Base-by-base conservation (phyloP, 78 protist genomes). In the Dictyostelium purpureum region DNA sequence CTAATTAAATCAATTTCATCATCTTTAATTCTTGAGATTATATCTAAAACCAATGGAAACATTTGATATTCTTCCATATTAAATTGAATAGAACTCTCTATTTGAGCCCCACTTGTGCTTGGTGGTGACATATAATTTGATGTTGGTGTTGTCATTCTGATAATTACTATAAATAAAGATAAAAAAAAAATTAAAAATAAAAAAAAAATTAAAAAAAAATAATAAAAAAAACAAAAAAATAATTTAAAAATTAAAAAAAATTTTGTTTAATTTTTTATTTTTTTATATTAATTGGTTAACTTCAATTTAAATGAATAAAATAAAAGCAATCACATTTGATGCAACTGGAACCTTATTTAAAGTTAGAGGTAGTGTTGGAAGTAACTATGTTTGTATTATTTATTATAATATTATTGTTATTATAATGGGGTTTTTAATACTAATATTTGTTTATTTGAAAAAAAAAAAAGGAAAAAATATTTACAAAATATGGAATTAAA, bases 1-100 rank as follows among this genome's bases (percentile, higher is more conserved):
- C 75, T 70, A 24, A 70, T 56, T 59, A 85, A 40, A 28, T 85
- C 92, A 19, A 85, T 38, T 61, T 85, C 92, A 66, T 85, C 92
- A 73, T 85, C 92, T 73, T 85, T 85, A 7, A 85, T 11, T 45
- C 82, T 33, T 43, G 92, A 70, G 0, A 85, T 73, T 18, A 85
- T 85, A 70, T 85, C 92, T 59, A 85, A 31, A 28, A 73, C 24
- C 43, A 51, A 21, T 10, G 80, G 92, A 85, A 85, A 85, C 12
- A 85, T 38, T 73, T 82, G 90, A 70, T 70, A 73, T 26, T 67
- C 90, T 19, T 82, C 90, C 1, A 82, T 71, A 71, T 71, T 71
- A 43, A 43, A 18, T 45, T 19, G 37, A 14, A 21, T 19, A 16
- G 42, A 14, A 33, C 43, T 16, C 42, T 33, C 28, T 28, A n/a